phyloP scores from a whole-genome alignment of 768 basidiomycete genomes.

The Fomitopsis serialis region DNA sequence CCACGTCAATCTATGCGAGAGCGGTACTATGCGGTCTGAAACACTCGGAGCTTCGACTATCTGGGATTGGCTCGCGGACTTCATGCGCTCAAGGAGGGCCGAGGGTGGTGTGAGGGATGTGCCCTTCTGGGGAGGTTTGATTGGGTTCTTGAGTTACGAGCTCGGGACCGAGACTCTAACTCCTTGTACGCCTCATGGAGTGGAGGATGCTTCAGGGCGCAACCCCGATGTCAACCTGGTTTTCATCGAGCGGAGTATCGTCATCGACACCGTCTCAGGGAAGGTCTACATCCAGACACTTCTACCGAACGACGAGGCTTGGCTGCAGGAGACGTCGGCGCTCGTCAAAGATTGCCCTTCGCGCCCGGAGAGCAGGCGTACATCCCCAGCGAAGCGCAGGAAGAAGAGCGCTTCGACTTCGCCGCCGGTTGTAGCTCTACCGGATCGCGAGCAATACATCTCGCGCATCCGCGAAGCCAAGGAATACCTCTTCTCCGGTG shows the following conservation, averaged over 20 bases:
- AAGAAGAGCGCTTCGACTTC: conserved; percentile 11
- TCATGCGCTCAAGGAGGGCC: conserved; percentile 52
- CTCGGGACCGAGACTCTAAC: conserved; percentile 57
- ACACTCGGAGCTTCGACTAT: conserved; percentile 47
- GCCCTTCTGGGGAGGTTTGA: conserved; percentile 82
- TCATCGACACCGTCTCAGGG: conserved; percentile 51
- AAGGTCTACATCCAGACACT: conserved; percentile 62
- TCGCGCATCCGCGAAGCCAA: conserved; percentile 65
- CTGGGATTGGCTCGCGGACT: conserved; percentile 72
- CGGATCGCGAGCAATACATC: conserved; percentile 58
- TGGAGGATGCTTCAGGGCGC: not conserved
- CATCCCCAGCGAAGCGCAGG: conserved; percentile 13
- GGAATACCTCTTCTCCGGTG: conserved; percentile 72
- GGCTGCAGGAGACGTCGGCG: conserved; percentile 44
- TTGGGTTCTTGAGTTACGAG: conserved; percentile 79
- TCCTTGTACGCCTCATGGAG: conserved; percentile 20
- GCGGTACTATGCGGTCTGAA: conserved; percentile 30
- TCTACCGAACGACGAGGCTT: conserved; percentile 48
- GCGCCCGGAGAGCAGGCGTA: conserved; percentile 2
- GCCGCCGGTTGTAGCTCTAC: conserved; percentile 38
- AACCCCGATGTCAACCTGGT: conserved; percentile 70
- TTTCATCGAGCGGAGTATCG: conserved; percentile 75
- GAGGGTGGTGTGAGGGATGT: conserved; percentile 42
- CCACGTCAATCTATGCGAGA: conserved; percentile 40
- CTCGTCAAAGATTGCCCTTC: conserved; percentile 23